A percentile compares a stretch with the other conserved stretches of the same genome.
Conservation (phyloP, 768 basidiomycete species). For the Rhodotorula diobovata region DNA sequence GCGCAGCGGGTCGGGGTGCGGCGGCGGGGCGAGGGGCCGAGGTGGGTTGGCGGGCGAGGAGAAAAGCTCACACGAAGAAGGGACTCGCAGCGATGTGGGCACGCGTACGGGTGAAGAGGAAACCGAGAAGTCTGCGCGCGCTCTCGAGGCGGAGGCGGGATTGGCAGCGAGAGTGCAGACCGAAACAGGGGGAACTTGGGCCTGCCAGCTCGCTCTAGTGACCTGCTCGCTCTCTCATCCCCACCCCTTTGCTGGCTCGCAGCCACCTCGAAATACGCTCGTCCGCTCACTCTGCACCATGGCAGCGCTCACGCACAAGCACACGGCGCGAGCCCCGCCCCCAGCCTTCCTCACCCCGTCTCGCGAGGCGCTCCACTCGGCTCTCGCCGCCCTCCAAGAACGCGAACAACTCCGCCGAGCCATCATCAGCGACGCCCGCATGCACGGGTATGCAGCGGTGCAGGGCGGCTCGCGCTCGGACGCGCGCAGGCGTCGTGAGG, state of each 20-base stretch:
- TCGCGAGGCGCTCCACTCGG: neutral
- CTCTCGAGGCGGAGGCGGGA: too few species aligned
- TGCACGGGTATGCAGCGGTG: too few species aligned
- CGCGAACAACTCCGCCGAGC: neutral
- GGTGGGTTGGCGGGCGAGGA: neutral
- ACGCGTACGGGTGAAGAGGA: neutral
- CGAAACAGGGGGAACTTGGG: too few species aligned
- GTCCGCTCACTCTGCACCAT: neutral
- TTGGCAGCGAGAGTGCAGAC: too few species aligned
- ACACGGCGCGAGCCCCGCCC: neutral
- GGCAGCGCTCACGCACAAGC: neutral
- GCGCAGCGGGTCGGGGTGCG: too few species aligned
- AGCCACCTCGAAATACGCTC: neutral
- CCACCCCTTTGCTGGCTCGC: neutral
- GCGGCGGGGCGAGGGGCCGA: neutral
- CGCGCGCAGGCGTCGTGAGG: neutral
- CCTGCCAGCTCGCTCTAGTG: too few species aligned
- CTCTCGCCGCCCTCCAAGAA: neutral
- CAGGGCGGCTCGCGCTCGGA: neutral
- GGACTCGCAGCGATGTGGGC: conserved; percentile 20
- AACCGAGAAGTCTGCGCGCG: neutral
- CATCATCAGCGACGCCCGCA: too few species aligned
- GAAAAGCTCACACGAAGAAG: conserved; percentile 5
- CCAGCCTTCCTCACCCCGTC: neutral
- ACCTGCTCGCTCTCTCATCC: too few species aligned